phyloP scores from a whole-genome alignment of 352 stramenopile genomes.

The Phytopythium sindhum region DNA sequence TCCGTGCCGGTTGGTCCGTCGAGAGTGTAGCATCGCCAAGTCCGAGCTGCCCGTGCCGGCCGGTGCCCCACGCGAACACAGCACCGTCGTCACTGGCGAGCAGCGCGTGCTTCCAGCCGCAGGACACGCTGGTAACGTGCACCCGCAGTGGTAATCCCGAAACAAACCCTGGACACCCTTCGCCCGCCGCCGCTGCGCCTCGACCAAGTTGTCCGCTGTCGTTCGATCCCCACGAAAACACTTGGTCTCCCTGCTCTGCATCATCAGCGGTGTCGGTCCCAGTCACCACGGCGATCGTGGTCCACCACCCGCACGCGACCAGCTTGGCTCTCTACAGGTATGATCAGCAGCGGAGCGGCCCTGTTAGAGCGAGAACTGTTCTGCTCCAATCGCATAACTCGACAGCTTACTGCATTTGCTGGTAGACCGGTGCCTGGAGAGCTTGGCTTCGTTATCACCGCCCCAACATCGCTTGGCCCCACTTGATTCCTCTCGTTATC shows the following conservation, averaged over 20 bases:
- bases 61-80: conserved; percentile 67
- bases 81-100: conserved; percentile 39
- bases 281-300: conserved; percentile 44
- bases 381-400: background rate
- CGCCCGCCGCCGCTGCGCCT: background rate
- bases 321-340: conserved; percentile 23
- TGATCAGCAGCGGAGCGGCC: background rate
- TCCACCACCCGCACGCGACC: conserved; percentile 73
- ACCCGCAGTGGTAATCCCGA: conserved; percentile 17
- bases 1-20: conserved; percentile 20
- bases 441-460: background rate
- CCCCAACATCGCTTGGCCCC: conserved; percentile 3
- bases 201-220: conserved; percentile 46
- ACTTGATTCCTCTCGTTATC: conserved; percentile 60
- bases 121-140: conserved; percentile 55
- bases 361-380: background rate
- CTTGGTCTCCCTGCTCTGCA: conserved; percentile 13
- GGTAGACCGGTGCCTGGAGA: background rate
- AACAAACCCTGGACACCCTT: conserved; percentile 9
- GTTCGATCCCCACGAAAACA: conserved; percentile 62
- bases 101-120: conserved; percentile 83
- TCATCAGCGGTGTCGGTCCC: background rate
- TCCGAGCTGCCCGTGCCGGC: conserved; percentile 69
- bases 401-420: background rate
- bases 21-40: conserved; percentile 30